These are phyloP conservation scores for Bipolaris victoriae DNA, from an alignment of 2,329 filamentous ascomycete genomes.

Conservation along the genomic window DNA sequence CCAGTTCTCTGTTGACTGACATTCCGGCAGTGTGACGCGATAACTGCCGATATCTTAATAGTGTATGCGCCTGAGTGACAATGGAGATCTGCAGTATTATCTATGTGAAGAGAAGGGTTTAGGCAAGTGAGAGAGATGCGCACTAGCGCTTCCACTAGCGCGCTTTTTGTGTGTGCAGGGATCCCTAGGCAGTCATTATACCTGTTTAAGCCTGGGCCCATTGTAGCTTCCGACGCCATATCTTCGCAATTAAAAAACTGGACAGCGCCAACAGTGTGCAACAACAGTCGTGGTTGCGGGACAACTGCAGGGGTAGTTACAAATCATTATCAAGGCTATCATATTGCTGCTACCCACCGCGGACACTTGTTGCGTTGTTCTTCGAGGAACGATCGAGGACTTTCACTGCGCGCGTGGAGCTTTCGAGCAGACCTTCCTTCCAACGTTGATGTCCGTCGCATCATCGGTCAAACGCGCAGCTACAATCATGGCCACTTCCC, in stretches of 20 bases:
- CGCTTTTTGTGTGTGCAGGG: constrained; percentile 7
- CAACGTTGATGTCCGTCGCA: constrained; percentile 31
- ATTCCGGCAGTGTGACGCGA: constrained; percentile 28
- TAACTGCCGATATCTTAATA: not conserved
- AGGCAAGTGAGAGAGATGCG: no score
- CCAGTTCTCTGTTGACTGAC: constrained; percentile 52
- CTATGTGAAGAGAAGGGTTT: no score
- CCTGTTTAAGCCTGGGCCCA: not conserved
- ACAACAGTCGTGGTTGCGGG: no score
- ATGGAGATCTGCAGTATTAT: not conserved
- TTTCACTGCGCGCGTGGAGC: constrained; percentile 4
- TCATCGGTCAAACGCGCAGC: constrained; percentile 20
- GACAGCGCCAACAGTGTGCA: no score
- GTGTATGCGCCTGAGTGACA: not conserved
- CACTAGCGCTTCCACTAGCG: constrained; percentile 17
- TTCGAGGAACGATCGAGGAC: not conserved
- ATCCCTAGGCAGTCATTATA: not conserved
- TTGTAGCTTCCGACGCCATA: not conserved
- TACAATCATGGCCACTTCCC: constrained; percentile 33
- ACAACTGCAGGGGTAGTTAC: no score
- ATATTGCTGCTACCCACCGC: no score
- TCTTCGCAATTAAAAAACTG: not conserved
- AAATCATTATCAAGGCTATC: no score
- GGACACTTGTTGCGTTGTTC: no score
- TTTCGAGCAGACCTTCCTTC: constrained; percentile 3